Evolutionary conservation across 2,329 filamentous ascomycete species (phyloP).

Genomic region (Zymoseptoria passerinii): DNA sequence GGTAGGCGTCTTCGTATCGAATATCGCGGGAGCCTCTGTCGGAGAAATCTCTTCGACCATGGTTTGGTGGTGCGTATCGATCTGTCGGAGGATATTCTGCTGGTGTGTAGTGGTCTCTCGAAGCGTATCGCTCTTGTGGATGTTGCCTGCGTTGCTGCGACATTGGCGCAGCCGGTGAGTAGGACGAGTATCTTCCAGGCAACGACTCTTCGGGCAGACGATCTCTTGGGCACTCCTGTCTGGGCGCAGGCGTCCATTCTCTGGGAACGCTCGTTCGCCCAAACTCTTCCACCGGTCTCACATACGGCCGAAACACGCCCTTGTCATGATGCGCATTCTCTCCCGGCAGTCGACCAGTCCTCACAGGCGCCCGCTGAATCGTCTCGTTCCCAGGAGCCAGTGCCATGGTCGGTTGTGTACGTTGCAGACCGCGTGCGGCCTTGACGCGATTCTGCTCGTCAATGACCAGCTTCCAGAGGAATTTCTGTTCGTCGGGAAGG

Average conservation of each 20-base stretch:
- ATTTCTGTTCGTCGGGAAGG: slow-evolving; percentile 7
- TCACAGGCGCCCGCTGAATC: background rate
- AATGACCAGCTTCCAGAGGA: slow-evolving; percentile 8
- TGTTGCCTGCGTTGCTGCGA: background rate
- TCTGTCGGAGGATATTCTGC: background rate
- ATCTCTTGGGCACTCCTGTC: background rate
- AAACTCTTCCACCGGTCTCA: background rate
- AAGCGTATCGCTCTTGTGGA: background rate
- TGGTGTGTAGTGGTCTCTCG: background rate
- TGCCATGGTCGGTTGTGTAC: background rate
- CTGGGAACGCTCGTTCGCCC: background rate
- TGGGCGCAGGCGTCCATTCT: background rate
- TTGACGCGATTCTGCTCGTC: slow-evolving; percentile 11
- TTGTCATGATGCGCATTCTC: background rate
- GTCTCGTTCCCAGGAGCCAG: background rate
- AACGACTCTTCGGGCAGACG: background rate
- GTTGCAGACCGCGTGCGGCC: slow-evolving; percentile 5
- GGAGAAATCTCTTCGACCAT: background rate
- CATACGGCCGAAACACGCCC: background rate
- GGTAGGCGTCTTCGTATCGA: background rate
- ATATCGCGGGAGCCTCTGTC: background rate
- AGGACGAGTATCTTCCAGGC: background rate
- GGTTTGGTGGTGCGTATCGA: background rate
- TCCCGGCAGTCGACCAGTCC: background rate
- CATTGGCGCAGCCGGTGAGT: background rate